phyloP scores from a whole-genome alignment of 768 basidiomycete genomes.

The Trametes elegans region DNA sequence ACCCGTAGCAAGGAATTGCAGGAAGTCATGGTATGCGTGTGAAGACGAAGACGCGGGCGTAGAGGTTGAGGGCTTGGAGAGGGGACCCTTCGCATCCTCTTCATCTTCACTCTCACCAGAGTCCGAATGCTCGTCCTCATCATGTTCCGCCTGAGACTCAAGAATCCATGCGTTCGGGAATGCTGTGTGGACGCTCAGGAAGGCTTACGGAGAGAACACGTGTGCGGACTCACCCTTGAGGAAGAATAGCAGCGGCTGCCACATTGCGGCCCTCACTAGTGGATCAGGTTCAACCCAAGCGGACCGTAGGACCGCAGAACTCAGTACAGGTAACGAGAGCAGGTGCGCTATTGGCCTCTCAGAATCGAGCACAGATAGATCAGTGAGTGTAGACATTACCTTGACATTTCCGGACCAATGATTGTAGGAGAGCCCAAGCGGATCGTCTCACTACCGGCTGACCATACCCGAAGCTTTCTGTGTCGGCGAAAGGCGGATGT shows the following conservation, averaged over 20 bases:
- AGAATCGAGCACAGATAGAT: neutral
- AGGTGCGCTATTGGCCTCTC: constrained; percentile 24
- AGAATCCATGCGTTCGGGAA: constrained; percentile 66
- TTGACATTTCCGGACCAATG: constrained; percentile 43
- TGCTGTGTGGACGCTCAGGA: constrained; percentile 38
- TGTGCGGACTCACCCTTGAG: constrained; percentile 54
- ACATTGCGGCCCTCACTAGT: constrained; percentile 65
- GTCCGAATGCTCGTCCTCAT: constrained; percentile 35
- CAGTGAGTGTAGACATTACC: constrained; percentile 32
- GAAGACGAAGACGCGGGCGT: constrained; percentile 29
- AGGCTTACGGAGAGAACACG: neutral
- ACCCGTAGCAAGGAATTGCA: constrained; percentile 73
- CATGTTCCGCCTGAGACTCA: constrained; percentile 33
- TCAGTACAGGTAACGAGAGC: constrained; percentile 46
- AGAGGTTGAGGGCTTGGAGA: neutral
- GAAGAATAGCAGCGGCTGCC: constrained; percentile 68
- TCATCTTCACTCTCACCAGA: constrained; percentile 36
- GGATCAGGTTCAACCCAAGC: constrained; percentile 70
- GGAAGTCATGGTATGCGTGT: constrained; percentile 65
- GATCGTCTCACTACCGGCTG: constrained; percentile 75
- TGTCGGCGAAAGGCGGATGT: constrained; percentile 40
- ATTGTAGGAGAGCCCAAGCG: constrained; percentile 59
- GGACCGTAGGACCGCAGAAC: constrained; percentile 61
- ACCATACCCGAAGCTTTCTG: constrained; percentile 52
- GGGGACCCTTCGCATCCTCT: constrained; percentile 8